Base-by-base conservation (phyloP, 1,284 basidiomycete genomes). In the Cutaneotrichosporon sp. region DNA sequence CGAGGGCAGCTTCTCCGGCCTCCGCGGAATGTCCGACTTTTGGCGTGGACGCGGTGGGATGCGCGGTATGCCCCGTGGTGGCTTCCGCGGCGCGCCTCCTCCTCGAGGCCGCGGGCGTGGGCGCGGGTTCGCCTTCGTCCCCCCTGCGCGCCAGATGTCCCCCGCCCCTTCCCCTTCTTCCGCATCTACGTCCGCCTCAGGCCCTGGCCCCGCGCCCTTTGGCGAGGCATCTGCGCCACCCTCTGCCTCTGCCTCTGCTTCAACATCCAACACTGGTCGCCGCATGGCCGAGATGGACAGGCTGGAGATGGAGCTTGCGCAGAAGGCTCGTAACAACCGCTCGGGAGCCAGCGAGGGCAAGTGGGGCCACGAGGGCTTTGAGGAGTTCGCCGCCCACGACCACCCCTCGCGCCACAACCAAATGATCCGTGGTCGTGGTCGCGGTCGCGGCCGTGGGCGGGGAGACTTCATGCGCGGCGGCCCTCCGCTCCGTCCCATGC, bases 21-120 rank as follows among this genome's bases (percentile, higher is more conserved):
- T 30, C 4, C 56, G 50, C 31, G 49, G 51, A 84, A 89, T 75
- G 73, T 70, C 70, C 68, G 90, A 87, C 51, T 85, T 85, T 64
- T 88, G 89, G 87, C 85, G 88, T 72, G 85, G 86, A 53, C 84
- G 88, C 18, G 85, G 86, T 13, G 84, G 88, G 8, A 87, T 49
- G 9, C 53, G 62, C 14, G 67, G 66, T 5, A 61, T 67, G 57
- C 63, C 62, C 16, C 65, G 69, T 32, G 69, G 71, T 16, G 64
- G 60, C 30, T 70, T 70, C 65, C 64, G 65, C 22, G 65, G 62
- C 51, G 26, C 64, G 51, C 63, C 62, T 22, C 63, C 66, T 32
- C 67, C 69, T 21, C 60, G 61, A n/a, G 68, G 69, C 62, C 63
- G 65, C 18, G 63, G 62, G n/a, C 64, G 61, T 61, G 60, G 63